Evolutionary conservation across 2,329 filamentous ascomycete species (phyloP).

Genomic region (Aspergillus glaucus): DNA sequence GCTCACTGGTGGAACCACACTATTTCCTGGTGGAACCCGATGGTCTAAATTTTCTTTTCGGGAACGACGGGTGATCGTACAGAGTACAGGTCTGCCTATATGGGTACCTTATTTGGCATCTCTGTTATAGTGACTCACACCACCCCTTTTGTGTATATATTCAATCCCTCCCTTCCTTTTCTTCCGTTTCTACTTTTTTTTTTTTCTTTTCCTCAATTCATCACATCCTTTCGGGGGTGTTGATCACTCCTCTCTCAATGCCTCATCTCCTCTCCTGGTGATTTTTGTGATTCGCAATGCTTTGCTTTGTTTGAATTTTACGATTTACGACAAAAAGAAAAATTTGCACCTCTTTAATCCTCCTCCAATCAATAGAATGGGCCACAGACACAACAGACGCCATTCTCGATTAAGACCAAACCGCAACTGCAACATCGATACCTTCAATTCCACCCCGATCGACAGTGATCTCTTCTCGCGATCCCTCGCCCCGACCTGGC

Average conservation of each 20-base stretch:
- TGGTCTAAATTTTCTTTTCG: neutral
- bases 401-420: constrained; percentile 38
- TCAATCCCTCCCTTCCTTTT: neutral
- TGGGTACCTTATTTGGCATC: neutral
- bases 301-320: neutral
- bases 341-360: neutral
- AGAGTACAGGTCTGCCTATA: neutral
- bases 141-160: neutral
- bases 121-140: constrained; percentile 1
- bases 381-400: constrained; percentile 43
- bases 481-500: constrained; percentile 35
- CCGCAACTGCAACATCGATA: constrained; percentile 16
- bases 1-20: neutral
- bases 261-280: neutral
- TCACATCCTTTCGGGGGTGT: constrained; percentile 34
- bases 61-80: neutral
- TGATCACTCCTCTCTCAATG: constrained; percentile 29
- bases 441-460: constrained; percentile 15
- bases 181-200: constrained; percentile 3
- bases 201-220: constrained; percentile 20
- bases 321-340: neutral
- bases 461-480: constrained; percentile 19
- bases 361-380: constrained; percentile 29
- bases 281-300: neutral
- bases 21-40: neutral